phyloP scores from a whole-genome alignment of 495 filamentous ascomycete genomes.

The Xylaria grammica region DNA sequence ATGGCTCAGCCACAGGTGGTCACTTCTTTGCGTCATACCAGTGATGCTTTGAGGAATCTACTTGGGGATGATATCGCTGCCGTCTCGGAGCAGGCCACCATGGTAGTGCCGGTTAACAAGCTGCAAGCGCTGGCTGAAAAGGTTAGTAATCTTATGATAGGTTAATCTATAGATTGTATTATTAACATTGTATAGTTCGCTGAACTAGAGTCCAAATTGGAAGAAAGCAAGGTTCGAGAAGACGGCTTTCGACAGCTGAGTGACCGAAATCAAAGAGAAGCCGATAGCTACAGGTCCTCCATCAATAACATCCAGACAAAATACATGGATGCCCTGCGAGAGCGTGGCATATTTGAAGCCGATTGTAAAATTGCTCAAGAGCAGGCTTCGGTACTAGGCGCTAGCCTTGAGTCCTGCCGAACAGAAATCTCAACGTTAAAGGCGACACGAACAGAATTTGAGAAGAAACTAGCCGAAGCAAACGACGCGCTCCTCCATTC shows the following conservation, averaged over 20 bases:
- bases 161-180: background rate
- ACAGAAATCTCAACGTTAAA: conserved; percentile 54
- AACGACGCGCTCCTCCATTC: conserved; percentile 54
- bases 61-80: conserved; percentile 27
- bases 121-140: conserved; percentile 42
- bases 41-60: conserved; percentile 29
- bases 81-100: conserved; percentile 22
- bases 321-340: conserved; percentile 44
- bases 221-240: conserved; percentile 31
- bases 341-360: conserved; percentile 45
- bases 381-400: conserved; percentile 15
- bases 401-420: conserved; percentile 45
- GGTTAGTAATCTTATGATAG: conserved; percentile 27
- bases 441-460: conserved; percentile 52
- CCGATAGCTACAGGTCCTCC: conserved; percentile 34
- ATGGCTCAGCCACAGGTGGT: conserved; percentile 36
- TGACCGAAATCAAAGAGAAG: conserved; percentile 37
- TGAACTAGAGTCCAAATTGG: conserved; percentile 35
- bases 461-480: conserved; percentile 55
- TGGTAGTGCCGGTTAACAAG: conserved; percentile 38
- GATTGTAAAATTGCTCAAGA: conserved; percentile 36
- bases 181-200: conserved; percentile 32
- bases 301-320: conserved; percentile 34
- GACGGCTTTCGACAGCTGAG: conserved; percentile 33
- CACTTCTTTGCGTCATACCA: conserved; percentile 27